Evolutionary conservation across 768 basidiomycete genomes (phyloP).

Genomic region (Kwoniella heveanensis): DNA sequence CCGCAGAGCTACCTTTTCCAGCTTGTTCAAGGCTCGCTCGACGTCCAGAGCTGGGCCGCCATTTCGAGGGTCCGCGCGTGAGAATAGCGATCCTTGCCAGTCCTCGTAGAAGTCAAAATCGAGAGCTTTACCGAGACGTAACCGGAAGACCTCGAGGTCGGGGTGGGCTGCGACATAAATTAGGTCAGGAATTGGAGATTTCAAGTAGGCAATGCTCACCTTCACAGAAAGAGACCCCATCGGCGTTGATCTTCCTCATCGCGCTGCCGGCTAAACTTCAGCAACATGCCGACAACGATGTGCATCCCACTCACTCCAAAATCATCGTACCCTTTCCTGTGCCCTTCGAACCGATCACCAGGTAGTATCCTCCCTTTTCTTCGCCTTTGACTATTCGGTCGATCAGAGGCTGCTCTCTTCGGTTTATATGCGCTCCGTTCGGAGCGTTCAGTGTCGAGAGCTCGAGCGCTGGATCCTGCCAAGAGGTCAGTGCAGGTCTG

Average conservation of each 20-base stretch:
- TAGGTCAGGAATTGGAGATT: not conserved
- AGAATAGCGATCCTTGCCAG: slow-evolving; percentile 70
- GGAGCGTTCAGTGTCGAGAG: slow-evolving; percentile 45
- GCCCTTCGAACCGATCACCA: slow-evolving; percentile 81
- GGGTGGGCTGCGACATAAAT: slow-evolving; percentile 66
- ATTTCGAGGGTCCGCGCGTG: slow-evolving; percentile 79
- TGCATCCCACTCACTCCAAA: slow-evolving; percentile 65
- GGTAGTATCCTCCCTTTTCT: slow-evolving; percentile 72
- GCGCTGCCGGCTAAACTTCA: slow-evolving; percentile 58
- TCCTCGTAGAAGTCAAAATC: slow-evolving; percentile 78
- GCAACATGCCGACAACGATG: too few relatives aligned
- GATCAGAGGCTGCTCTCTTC: slow-evolving; percentile 73
- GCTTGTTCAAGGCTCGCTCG: slow-evolving; percentile 80
- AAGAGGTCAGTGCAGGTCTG: slow-evolving; percentile 38
- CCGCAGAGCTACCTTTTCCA: slow-evolving; percentile 75
- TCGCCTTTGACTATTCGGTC: slow-evolving; percentile 77
- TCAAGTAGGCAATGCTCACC: slow-evolving; percentile 59
- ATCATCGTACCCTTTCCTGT: slow-evolving; percentile 82
- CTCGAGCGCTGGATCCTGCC: slow-evolving; percentile 45
- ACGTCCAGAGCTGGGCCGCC: slow-evolving; percentile 80
- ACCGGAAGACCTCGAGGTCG: slow-evolving; percentile 77
- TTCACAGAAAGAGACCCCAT: slow-evolving; percentile 59
- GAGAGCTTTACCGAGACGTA: slow-evolving; percentile 80
- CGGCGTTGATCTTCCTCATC: slow-evolving; percentile 72
- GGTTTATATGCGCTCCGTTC: slow-evolving; percentile 62